Conservation (phyloP, 2,329 filamentous ascomycete genomes). For the Dothiorella sarmentorum region DNA sequence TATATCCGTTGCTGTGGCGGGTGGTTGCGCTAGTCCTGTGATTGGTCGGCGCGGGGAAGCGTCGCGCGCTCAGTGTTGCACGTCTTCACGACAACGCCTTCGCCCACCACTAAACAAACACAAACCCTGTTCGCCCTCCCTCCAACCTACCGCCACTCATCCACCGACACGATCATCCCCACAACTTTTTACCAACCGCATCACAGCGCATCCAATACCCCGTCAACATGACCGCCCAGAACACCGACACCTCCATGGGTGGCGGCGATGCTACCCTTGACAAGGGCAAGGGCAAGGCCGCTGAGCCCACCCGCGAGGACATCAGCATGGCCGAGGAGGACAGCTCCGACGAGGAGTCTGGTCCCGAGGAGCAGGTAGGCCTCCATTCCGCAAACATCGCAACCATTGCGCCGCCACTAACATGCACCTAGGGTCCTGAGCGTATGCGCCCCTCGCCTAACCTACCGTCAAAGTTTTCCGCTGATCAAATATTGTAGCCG, state of each 20-base stretch:
- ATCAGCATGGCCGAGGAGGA: slow-evolving; percentile 71
- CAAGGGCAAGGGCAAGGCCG: slow-evolving; percentile 88
- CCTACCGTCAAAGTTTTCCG: neutral
- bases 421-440: slow-evolving; percentile 18
- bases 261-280: slow-evolving; percentile 79
- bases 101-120: neutral
- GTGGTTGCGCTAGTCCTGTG: slow-evolving; percentile 8
- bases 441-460: neutral
- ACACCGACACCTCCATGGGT: slow-evolving; percentile 43
- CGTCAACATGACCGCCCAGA: slow-evolving; percentile 23
- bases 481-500: slow-evolving; percentile 38
- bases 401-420: slow-evolving; percentile 7
- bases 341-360: slow-evolving; percentile 64
- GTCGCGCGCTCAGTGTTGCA: slow-evolving; percentile 15
- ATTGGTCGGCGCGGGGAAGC: slow-evolving; percentile 3
- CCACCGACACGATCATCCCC: neutral
- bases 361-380: slow-evolving; percentile 56
- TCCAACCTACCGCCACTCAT: neutral
- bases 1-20: neutral
- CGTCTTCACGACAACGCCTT: slow-evolving; percentile 6
- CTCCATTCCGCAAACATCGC: slow-evolving; percentile 1
- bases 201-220: neutral
- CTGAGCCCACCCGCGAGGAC: slow-evolving; percentile 52
- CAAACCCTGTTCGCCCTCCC: slow-evolving; percentile 2
- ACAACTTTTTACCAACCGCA: neutral